Percentiles rank a stretch among this genome's conserved stretches.
These are phyloP conservation scores for Pestalotiopsis sp. DNA, from an alignment of 2,329 filamentous ascomycete genomes.

Conservation along the genomic window DNA sequence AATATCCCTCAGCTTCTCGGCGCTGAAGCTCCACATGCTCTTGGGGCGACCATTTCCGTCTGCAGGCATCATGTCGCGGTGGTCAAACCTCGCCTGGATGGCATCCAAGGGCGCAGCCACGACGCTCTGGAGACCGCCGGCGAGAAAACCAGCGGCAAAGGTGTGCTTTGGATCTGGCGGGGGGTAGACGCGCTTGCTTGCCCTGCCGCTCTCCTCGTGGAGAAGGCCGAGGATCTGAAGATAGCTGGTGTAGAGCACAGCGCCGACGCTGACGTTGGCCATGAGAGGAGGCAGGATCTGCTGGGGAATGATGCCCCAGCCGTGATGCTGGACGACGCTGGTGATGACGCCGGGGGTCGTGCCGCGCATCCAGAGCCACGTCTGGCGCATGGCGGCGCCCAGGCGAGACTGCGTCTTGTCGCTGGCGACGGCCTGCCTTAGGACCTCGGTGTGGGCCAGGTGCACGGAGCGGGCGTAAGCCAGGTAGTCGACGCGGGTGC, in stretches of 20 bases:
- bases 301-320: slow-evolving; percentile 74
- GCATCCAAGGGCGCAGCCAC: slow-evolving; percentile 77
- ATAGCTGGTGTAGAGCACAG: slow-evolving; percentile 76
- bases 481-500: slow-evolving; percentile 83
- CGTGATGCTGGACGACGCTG: slow-evolving; percentile 68
- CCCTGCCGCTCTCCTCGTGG: slow-evolving; percentile 64
- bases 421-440: slow-evolving; percentile 38
- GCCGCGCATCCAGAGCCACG: slow-evolving; percentile 56
- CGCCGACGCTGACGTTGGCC: slow-evolving; percentile 74
- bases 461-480: slow-evolving; percentile 59
- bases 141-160: slow-evolving; percentile 70
- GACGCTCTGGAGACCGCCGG: slow-evolving; percentile 70
- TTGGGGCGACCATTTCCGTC: slow-evolving; percentile 46
- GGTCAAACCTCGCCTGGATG: slow-evolving; percentile 73
- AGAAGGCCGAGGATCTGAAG: slow-evolving; percentile 68
- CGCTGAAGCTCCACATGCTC: slow-evolving; percentile 75
- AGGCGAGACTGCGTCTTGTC: slow-evolving; percentile 37
- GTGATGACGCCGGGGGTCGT: slow-evolving; percentile 72
- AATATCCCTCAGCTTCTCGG: slow-evolving; percentile 70
- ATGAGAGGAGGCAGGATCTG: slow-evolving; percentile 77
- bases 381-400: slow-evolving; percentile 37
- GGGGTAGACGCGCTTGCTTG: slow-evolving; percentile 67
- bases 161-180: slow-evolving; percentile 66
- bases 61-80: slow-evolving; percentile 47
- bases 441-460: slow-evolving; percentile 43